phyloP scores from a whole-genome alignment of 2,329 filamentous ascomycete species.

The Fusarium annulatum region DNA sequence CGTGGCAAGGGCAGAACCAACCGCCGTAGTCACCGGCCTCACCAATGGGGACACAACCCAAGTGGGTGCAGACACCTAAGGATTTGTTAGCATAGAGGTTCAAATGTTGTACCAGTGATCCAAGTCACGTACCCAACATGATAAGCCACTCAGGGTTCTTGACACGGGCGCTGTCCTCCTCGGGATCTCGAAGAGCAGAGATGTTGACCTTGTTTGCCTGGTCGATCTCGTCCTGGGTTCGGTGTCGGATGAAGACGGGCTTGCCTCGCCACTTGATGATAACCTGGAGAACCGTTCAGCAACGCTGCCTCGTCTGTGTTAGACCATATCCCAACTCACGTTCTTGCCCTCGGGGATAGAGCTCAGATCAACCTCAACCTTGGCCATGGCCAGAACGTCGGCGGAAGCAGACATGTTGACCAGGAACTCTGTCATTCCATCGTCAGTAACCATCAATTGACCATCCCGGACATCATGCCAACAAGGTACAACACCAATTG shows the following conservation, averaged over 20 bases:
- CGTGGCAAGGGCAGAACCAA: constrained; percentile 99
- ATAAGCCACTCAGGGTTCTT: constrained; percentile 99
- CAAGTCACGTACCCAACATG: constrained; percentile 81
- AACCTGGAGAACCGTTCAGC: constrained; percentile 65
- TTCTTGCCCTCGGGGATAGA: constrained; percentile 99
- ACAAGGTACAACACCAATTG: constrained; percentile 40
- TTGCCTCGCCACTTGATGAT: constrained; percentile 99
- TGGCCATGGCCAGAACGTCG: constrained; percentile 98
- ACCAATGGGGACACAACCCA: constrained; percentile 98
- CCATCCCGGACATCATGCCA: constrained; percentile 12
- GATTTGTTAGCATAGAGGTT: constrained; percentile 23
- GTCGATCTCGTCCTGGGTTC: constrained; percentile 90
- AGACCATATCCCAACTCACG: constrained; percentile 65
- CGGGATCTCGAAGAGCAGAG: constrained; percentile 86
- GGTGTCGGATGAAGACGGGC: constrained; percentile 99
- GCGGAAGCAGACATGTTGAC: constrained; percentile 99
- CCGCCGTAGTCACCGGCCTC: constrained; percentile 98
- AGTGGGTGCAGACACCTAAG: constrained; percentile 95
- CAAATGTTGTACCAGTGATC: not conserved
- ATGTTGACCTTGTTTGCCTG: constrained; percentile 92
- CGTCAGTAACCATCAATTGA: constrained; percentile 47
- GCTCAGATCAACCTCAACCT: constrained; percentile 95
- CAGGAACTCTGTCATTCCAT: constrained; percentile 81
- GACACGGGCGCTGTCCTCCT: constrained; percentile 90
- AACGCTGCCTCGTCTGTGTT: not conserved